These are phyloP conservation scores for Acrocalymma vagum DNA, from an alignment of 2,329 filamentous ascomycete genomes.

Conservation along the genomic window DNA sequence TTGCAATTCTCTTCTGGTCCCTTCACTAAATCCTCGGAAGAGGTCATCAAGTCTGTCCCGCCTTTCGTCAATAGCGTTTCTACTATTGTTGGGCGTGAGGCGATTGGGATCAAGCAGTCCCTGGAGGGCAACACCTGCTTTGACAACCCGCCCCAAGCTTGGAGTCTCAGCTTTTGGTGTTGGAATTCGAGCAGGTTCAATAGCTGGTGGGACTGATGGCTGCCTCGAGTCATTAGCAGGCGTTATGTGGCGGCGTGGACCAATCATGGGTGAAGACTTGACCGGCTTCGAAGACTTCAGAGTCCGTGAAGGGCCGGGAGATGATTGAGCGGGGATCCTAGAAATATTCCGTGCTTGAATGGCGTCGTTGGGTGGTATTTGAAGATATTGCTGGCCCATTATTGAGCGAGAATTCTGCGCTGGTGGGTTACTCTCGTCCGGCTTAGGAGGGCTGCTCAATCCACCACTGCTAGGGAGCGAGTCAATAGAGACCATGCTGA, in stretches of 20 bases:
- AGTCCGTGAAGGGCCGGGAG: constrained; percentile 13
- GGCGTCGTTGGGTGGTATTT: constrained; percentile 5
- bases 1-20: constrained; percentile 47
- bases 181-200: constrained; percentile 25
- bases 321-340: constrained; percentile 7
- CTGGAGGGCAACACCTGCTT: constrained; percentile 48
- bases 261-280: constrained; percentile 20
- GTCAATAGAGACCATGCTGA: constrained; percentile 61
- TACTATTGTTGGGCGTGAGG: constrained; percentile 35
- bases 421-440: constrained; percentile 10
- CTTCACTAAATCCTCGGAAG: constrained; percentile 50
- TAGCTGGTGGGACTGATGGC: constrained; percentile 40
- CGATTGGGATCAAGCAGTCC: constrained; percentile 42
- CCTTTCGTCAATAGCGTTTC: constrained; percentile 25
- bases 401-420: constrained; percentile 12
- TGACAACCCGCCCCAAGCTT: constrained; percentile 44
- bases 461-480: constrained; percentile 49
- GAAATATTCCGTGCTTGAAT: constrained; percentile 11
- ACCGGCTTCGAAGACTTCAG: constrained; percentile 6
- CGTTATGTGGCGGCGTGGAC: constrained; percentile 32
- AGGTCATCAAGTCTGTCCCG: constrained; percentile 42
- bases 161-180: constrained; percentile 37
- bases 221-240: constrained; percentile 35
- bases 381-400: constrained; percentile 21
- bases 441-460: constrained; percentile 35